Evolutionary conservation across 140 eudicot species (phyloP).

Genomic region (Anethum foeniculum): DNA sequence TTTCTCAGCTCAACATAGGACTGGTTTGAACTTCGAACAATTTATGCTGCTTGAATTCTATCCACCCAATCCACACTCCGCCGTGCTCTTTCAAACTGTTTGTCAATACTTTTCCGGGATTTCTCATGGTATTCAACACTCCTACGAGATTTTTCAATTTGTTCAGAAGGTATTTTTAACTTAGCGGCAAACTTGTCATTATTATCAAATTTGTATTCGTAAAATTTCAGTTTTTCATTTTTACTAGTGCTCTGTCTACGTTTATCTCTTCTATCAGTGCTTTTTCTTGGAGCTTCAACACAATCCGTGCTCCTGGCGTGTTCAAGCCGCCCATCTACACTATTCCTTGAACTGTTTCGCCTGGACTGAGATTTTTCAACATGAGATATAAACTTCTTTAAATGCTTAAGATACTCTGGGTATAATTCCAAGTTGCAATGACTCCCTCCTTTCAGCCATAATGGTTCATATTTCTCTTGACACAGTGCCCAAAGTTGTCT

Average conservation of each 20-base stretch:
- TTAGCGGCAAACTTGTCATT: conserved; percentile 41
- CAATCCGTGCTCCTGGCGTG: conserved; percentile 40
- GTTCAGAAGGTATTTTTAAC: conserved; percentile 59
- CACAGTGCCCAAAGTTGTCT: conserved; percentile 77
- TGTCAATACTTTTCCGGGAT: conserved; percentile 54
- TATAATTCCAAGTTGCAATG: conserved; percentile 80
- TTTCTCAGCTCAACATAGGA: neutral
- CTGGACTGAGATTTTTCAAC: conserved; percentile 68
- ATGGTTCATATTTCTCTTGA: conserved; percentile 80
- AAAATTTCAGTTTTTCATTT: conserved; percentile 29
- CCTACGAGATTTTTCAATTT: conserved; percentile 79
- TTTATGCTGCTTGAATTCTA: conserved; percentile 44
- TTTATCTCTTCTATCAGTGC: conserved; percentile 74
- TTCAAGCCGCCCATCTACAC: conserved; percentile 63
- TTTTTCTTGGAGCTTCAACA: conserved; percentile 53
- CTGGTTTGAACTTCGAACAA: neutral
- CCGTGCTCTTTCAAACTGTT: conserved; percentile 63
- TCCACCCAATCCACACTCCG: conserved; percentile 94
- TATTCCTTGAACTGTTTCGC: conserved; percentile 53
- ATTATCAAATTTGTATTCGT: conserved; percentile 36
- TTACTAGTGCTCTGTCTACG: conserved; percentile 59
- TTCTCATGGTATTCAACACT: conserved; percentile 75
- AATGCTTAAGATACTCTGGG: conserved; percentile 83
- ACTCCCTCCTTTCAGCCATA: conserved; percentile 93
- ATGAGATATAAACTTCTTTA: conserved; percentile 61